Base-by-base conservation (phyloP, 2,329 filamentous ascomycete species). In the Pyrenochaeta sp. region DNA sequence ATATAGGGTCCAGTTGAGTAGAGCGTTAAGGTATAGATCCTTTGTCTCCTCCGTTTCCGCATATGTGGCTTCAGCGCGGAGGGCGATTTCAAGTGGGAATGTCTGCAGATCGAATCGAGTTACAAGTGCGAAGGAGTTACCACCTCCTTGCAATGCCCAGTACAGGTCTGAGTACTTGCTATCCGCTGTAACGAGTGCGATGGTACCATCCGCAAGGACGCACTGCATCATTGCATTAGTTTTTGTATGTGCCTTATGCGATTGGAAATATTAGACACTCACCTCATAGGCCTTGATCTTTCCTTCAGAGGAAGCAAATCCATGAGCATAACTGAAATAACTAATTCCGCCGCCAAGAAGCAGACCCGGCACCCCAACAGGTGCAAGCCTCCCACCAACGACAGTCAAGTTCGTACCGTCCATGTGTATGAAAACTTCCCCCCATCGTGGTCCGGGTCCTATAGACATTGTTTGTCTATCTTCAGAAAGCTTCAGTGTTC, bases 371-470 rank as follows among this genome's bases (percentile, higher is more conserved):
- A 71, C 65, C 18, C 69, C 70, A 30, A 73, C 68, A 46, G 58
- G 58, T 17, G 57, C 53, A 11, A 70, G 48, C 31, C 71, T 43
- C 2, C 70, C 69, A 4, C 70, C 70, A 18, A 68, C 49, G 21
- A 68, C 59, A 20, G 61, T 63, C 15, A 68, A 43, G 14, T 58
- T 54, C 2, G 51, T 50, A 7, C 48, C 42, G 9, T 72, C 62
- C 14, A 75, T 43, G 15, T 60, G 49, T 3, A 59, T 56, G 33
- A 61, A 74, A 1, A 72, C 71, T 42, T 72, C 60, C 11, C 64
- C 60, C 71, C 70, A 73, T 40, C 61, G 53, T 9, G 62, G 58
- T 2, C 71, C 71, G 7, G 71, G 59, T 4, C 69, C 70, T 15
- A 73, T 58, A 9, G 42, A 52, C 17, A 72, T 55, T 11, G 49